These are phyloP conservation scores for Penicillium oxalicum DNA, from an alignment of 2,329 filamentous ascomycete species.

Conservation along the genomic window DNA sequence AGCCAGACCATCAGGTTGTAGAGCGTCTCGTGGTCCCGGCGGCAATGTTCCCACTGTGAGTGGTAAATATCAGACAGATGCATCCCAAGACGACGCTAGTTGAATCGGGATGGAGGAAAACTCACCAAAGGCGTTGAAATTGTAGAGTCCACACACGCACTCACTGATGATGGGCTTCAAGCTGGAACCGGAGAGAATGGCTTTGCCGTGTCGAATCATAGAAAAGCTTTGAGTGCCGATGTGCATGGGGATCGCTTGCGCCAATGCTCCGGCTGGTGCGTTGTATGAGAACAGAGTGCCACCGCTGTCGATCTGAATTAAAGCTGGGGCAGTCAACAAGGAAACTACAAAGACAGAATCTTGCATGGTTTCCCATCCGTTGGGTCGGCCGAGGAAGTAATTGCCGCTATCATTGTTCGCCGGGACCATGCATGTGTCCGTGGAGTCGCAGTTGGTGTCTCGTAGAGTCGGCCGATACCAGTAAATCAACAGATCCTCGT, in stretches of 20 bases:
- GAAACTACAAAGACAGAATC: slow-evolving; percentile 50
- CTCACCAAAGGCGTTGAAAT: slow-evolving; percentile 52
- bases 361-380: slow-evolving; percentile 46
- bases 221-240: slow-evolving; percentile 45
- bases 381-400: slow-evolving; percentile 48
- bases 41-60: slow-evolving; percentile 22
- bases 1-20: slow-evolving; percentile 17
- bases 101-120: slow-evolving; percentile 20
- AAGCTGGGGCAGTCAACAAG: slow-evolving; percentile 43
- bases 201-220: slow-evolving; percentile 38
- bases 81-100: not conserved
- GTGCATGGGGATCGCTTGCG: slow-evolving; percentile 44
- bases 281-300: slow-evolving; percentile 40
- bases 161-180: slow-evolving; percentile 45
- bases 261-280: slow-evolving; percentile 43
- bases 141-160: slow-evolving; percentile 50
- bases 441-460: slow-evolving; percentile 45
- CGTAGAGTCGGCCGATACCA: slow-evolving; percentile 51
- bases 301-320: slow-evolving; percentile 44
- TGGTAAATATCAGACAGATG: not conserved
- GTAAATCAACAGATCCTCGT: slow-evolving; percentile 48
- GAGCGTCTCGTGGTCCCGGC: slow-evolving; percentile 11
- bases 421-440: slow-evolving; percentile 43
- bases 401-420: slow-evolving; percentile 45
- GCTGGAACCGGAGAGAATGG: slow-evolving; percentile 44